These are phyloP conservation scores for Astragalus membranaceus DNA, from an alignment of 306 rosid species.

Conservation along the genomic window DNA sequence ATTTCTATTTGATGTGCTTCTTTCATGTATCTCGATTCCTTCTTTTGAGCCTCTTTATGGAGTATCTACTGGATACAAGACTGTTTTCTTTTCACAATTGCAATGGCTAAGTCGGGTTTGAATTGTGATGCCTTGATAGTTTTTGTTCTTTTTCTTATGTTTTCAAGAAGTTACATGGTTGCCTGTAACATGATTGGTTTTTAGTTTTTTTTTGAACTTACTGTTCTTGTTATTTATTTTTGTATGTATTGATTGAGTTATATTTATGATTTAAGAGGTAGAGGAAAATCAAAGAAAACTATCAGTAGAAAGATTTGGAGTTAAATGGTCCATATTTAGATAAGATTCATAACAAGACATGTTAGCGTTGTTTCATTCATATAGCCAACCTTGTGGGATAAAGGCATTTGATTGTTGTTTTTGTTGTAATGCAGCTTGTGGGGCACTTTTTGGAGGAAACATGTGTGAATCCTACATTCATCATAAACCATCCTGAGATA, in stretches of 20 bases:
- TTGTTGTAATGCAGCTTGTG: constrained; percentile 62
- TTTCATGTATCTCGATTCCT: neutral
- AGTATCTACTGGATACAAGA: neutral
- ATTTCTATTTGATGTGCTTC: neutral
- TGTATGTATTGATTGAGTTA: neutral
- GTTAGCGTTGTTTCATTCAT: neutral
- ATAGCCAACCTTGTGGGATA: neutral
- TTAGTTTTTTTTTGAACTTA: too few relatives aligned
- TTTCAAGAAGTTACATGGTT: neutral
- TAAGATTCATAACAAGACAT: neutral
- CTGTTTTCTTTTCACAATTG: neutral
- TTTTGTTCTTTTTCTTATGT: neutral
- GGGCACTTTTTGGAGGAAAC: constrained; percentile 89
- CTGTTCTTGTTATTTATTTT: neutral
- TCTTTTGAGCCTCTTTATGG: neutral
- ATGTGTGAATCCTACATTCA: constrained; percentile 76
- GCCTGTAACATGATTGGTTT: neutral
- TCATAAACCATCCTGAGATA: constrained; percentile 82
- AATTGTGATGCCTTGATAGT: neutral
- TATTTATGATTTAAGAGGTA: neutral
- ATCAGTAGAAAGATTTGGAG: neutral
- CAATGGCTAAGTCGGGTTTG: neutral
- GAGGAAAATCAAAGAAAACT: neutral
- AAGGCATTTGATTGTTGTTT: neutral
- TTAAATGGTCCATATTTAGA: neutral